Percentiles rank a stretch among this genome's conserved stretches.
Conservation (phyloP, 2,329 filamentous ascomycete genomes). For the Diplodia scrobiculata region DNA sequence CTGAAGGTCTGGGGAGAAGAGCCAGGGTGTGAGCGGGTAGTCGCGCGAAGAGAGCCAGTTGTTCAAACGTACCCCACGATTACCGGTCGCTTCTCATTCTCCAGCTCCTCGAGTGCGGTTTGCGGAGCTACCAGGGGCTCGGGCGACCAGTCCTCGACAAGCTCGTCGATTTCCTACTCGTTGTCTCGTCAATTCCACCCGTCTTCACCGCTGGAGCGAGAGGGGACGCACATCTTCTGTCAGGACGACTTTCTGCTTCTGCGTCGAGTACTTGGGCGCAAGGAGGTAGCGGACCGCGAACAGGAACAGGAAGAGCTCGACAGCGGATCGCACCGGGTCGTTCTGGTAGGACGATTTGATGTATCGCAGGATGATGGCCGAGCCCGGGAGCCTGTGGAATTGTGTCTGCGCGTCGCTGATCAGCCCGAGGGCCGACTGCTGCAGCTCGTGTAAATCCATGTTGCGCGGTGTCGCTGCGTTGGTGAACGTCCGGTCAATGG, state of each 20-base stretch:
- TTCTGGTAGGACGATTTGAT: slow-evolving; percentile 97
- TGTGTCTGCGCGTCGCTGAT: slow-evolving; percentile 60
- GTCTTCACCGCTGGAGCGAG: too few species aligned
- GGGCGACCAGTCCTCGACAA: slow-evolving; percentile 94
- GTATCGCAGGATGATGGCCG: slow-evolving; percentile 90
- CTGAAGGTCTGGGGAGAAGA: slow-evolving; percentile 66
- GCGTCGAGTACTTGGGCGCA: slow-evolving; percentile 87
- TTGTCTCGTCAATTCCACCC: slow-evolving; percentile 1
- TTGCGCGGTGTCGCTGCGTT: slow-evolving; percentile 31
- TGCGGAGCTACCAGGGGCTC: slow-evolving; percentile 81
- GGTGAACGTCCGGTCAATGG: slow-evolving; percentile 4
- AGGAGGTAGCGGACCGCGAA: slow-evolving; percentile 95
- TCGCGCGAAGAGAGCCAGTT: background rate
- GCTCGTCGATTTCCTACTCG: slow-evolving; percentile 84
- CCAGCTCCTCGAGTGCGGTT: slow-evolving; percentile 73
- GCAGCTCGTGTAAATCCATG: slow-evolving; percentile 62
- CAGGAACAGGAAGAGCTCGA: slow-evolving; percentile 89
- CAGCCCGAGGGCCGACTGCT: slow-evolving; percentile 57
- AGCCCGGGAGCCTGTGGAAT: slow-evolving; percentile 91
- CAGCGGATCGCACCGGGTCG: slow-evolving; percentile 87
- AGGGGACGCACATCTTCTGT: slow-evolving; percentile 64
- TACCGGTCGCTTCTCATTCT: slow-evolving; percentile 81
- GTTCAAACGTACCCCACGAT: slow-evolving; percentile 72
- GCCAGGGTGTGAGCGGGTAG: slow-evolving; percentile 12
- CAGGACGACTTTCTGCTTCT: slow-evolving; percentile 84